These are phyloP conservation scores for Arachnomyces sp. DNA, from an alignment of 2,329 filamentous ascomycete genomes.

Conservation along the genomic window DNA sequence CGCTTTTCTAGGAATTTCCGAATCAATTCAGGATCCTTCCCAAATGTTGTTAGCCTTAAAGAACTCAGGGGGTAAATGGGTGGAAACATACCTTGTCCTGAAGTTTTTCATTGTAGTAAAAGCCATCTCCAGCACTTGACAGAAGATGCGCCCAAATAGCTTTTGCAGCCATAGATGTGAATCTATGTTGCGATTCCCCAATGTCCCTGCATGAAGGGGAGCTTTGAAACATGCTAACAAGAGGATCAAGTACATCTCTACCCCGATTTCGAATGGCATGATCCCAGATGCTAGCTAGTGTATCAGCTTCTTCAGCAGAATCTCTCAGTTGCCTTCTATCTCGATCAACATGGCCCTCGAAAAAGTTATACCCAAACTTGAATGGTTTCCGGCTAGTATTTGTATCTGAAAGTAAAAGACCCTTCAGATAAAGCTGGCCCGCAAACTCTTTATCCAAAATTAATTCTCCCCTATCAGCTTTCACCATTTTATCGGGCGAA, in stretches of 20 bases:
- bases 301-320: slow-evolving; percentile 6
- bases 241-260: slow-evolving; percentile 9
- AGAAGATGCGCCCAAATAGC: slow-evolving; percentile 14
- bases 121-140: slow-evolving; percentile 1
- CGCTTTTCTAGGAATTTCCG: not conserved
- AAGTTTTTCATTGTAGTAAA: not conserved
- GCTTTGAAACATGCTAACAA: slow-evolving; percentile 16
- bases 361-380: too few relatives aligned
- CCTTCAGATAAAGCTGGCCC: slow-evolving; percentile 11
- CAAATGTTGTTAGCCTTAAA: not conserved
- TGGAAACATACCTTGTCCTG: not conserved
- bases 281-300: slow-evolving; percentile 11
- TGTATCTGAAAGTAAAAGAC: slow-evolving; percentile 6
- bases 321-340: slow-evolving; percentile 8
- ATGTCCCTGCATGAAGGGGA: slow-evolving; percentile 13
- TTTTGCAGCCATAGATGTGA: slow-evolving; percentile 7
- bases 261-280: slow-evolving; percentile 4
- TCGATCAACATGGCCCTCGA: slow-evolving; percentile 7
- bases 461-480: slow-evolving; percentile 7
- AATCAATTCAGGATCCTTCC: slow-evolving; percentile 3
- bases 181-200: slow-evolving; percentile 4
- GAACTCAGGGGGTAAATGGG: not conserved
- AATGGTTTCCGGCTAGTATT: slow-evolving; percentile 8
- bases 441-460: slow-evolving; percentile 6
- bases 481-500: slow-evolving; percentile 4